Evolutionary conservation across 1,284 basidiomycete genomes (phyloP), one percentile per base, ranked within the genome.

Genomic region (Leccinum subrobustum): DNA sequence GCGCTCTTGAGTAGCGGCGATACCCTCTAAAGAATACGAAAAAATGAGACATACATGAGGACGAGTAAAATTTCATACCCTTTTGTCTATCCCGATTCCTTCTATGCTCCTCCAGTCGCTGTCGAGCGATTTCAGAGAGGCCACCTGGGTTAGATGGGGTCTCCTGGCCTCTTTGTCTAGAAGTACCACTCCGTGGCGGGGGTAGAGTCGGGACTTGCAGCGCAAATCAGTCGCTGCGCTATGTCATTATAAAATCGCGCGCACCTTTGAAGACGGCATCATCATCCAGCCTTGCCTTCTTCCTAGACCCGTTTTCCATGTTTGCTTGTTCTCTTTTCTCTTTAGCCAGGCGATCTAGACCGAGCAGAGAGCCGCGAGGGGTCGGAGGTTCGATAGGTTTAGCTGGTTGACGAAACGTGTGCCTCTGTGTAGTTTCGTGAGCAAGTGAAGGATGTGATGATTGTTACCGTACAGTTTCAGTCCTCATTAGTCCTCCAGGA

Each of bases 81-180:
- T 80, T 76, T 69, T 86, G 85, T 63, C 82, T 87, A 54, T 93
- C 92, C 64, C 83, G 77, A 62, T 82, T 84, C 62, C 79, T 83
- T 58, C 90, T 82, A 68, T 91, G 77, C 62, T 95, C 94, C 58
- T 95, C 93, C 31, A 97, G 75, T 62, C 83, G 78, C 65, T 83
- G 81, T 27, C 87, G 80, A 8, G 89, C 93, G 1, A 79, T 76
- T 27, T 93, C 89, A 0, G 91, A 91, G 31, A 98, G 77, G 11
- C 95, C 96, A 53, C 92, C 90, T 1, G 92, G 89, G 72, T 96
- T 92, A n/a, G 95, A 96, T 0, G 95, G 95, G 0, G 95, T 98
- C 66, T 96, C 95, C 65, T 92, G 91, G 0, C 88, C 91, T 66
- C 90, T 79, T 62, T 92, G 87, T 11, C 95, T 84, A 2, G 82